A percentile compares a stretch with the other conserved stretches of the same genome.
These are phyloP conservation scores for Aureobasidium sp. DNA, from an alignment of 2,329 filamentous ascomycete species.

Conservation along the genomic window DNA sequence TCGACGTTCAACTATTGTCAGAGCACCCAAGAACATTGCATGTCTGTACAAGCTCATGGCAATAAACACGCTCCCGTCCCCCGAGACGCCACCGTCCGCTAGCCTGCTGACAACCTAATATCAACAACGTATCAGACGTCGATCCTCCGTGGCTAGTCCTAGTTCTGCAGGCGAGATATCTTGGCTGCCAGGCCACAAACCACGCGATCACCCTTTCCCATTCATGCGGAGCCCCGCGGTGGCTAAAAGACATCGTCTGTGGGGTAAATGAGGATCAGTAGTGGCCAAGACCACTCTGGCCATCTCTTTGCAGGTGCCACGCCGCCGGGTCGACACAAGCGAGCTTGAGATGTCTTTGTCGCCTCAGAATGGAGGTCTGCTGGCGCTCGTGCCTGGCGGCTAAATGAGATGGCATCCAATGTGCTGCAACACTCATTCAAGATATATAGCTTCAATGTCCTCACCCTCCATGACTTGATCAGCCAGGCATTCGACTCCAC, in stretches of 20 bases:
- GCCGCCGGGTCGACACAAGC: conserved; percentile 3
- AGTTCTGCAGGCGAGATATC: neutral
- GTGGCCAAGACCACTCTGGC: conserved; percentile 7
- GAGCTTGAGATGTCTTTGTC: neutral
- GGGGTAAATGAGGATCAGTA: conserved; percentile 10
- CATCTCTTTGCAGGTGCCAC: conserved; percentile 1
- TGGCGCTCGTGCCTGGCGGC: conserved; percentile 6
- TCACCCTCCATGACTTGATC: neutral
- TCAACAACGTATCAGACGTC: neutral
- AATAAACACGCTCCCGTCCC: neutral
- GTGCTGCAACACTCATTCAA: neutral
- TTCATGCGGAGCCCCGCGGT: conserved; percentile 9
- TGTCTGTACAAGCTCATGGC: neutral
- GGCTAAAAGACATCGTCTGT: conserved; percentile 4
- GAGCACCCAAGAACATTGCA: neutral
- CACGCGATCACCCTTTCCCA: conserved; percentile 10
- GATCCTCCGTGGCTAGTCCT: conserved; percentile 4
- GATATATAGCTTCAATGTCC: conserved; percentile 6
- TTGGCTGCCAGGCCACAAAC: neutral
- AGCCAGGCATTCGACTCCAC: conserved; percentile 8
- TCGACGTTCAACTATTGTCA: neutral
- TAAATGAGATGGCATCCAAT: conserved; percentile 4
- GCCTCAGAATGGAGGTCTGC: neutral
- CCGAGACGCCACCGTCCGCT: neutral
- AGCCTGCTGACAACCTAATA: conserved; percentile 5